These are phyloP conservation scores for Melastoma malabathricum DNA, from an alignment of 345 rosid genomes.

Conservation along the genomic window DNA sequence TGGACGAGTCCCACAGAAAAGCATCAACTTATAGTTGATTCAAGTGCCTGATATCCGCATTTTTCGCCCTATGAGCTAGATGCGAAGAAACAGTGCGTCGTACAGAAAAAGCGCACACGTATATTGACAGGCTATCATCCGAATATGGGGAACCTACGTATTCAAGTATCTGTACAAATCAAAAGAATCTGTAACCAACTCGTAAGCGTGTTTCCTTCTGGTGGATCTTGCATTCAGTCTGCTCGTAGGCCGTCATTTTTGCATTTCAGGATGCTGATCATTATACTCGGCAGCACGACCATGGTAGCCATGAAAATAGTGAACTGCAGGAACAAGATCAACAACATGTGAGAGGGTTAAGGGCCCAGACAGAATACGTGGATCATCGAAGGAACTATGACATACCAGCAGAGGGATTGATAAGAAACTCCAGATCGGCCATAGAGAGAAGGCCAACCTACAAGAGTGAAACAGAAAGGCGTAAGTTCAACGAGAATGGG, in stretches of 20 bases:
- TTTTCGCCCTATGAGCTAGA: too few species aligned
- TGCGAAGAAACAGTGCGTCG: too few species aligned
- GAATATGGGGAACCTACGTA: too few species aligned
- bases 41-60: too few species aligned
- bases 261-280: slow-evolving; percentile 56
- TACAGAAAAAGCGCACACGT: too few species aligned
- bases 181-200: too few species aligned
- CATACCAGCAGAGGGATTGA: slow-evolving; percentile 97
- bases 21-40: too few species aligned
- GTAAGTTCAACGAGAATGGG: neutral
- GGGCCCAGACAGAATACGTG: neutral
- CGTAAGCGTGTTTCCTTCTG: slow-evolving; percentile 3
- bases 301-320: slow-evolving; percentile 90
- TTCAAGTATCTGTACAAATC: too few species aligned
- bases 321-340: slow-evolving; percentile 44
- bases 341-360: neutral
- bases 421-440: slow-evolving; percentile 97
- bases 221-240: slow-evolving; percentile 26
- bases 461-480: slow-evolving; percentile 2
- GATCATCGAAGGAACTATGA: too few species aligned
- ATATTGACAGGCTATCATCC: too few species aligned
- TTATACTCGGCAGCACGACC: slow-evolving; percentile 58
- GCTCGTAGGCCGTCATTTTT: slow-evolving; percentile 52
- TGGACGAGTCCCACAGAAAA: too few species aligned
- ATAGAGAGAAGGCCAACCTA: slow-evolving; percentile 70